Evolutionary conservation across 2,329 filamentous ascomycete genomes (phyloP).

Genomic region (Alternaria longipes): DNA sequence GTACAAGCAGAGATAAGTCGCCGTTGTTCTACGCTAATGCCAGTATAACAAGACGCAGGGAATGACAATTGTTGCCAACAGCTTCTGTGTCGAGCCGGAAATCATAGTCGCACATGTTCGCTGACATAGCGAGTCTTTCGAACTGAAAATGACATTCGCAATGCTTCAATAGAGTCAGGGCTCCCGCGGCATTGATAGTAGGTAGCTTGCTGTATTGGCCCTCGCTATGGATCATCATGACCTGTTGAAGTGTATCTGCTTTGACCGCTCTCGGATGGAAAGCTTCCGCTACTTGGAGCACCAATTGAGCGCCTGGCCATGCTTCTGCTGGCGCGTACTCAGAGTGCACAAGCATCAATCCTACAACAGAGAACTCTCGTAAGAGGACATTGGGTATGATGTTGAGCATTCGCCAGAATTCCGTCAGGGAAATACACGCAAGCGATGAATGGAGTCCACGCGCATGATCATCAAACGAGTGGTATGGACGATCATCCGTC

Average conservation of each 20-base stretch:
- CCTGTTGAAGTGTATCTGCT: not conserved
- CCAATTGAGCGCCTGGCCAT: not conserved
- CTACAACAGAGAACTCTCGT: too few species aligned
- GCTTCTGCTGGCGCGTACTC: too few species aligned
- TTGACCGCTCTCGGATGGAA: not conserved
- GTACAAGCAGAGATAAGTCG: not conserved
- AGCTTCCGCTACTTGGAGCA: not conserved
- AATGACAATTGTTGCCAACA: not conserved
- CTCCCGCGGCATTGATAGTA: not conserved
- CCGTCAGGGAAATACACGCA: too few species aligned
- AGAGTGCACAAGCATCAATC: too few species aligned
- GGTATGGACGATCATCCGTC: too few species aligned
- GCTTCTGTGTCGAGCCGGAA: not conserved
- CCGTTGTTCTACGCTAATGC: not conserved
- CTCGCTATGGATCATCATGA: not conserved
- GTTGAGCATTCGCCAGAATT: too few species aligned
- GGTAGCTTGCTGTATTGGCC: not conserved
- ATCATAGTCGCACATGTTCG: not conserved
- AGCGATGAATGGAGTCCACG: too few species aligned
- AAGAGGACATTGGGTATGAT: too few species aligned
- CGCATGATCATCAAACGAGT: too few species aligned
- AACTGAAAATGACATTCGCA: not conserved
- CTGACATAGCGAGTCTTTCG: not conserved
- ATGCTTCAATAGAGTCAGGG: not conserved
- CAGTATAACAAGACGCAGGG: not conserved